A percentile compares a stretch with the other conserved stretches of the same genome.
Evolutionary conservation across 441 rosid genomes (phyloP).

Genomic region (Pelargonium cotyledonis): DNA sequence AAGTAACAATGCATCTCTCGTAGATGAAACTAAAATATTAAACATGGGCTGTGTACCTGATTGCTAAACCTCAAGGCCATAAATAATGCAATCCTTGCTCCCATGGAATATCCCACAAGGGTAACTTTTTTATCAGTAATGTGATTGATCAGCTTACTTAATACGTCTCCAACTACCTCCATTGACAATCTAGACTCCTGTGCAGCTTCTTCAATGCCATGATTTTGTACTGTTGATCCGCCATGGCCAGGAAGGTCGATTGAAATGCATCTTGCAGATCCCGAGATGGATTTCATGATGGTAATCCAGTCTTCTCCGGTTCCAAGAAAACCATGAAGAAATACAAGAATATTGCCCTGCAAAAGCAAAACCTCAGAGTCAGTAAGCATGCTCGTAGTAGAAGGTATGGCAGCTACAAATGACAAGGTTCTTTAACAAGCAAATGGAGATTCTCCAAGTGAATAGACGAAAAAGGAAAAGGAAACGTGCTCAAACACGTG

Average conservation of each 20-base stretch:
- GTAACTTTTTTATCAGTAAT: slow-evolving; percentile 53
- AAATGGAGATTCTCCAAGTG: not conserved
- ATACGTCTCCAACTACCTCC: slow-evolving; percentile 40
- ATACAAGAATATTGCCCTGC: slow-evolving; percentile 55
- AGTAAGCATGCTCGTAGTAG: not conserved
- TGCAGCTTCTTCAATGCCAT: slow-evolving; percentile 22
- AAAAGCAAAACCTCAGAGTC: slow-evolving; percentile 10
- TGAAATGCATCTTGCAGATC: slow-evolving; percentile 76
- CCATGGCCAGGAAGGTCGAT: slow-evolving; percentile 94
- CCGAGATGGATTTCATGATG: slow-evolving; percentile 70
- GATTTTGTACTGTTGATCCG: slow-evolving; percentile 40
- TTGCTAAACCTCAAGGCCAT: slow-evolving; percentile 58
- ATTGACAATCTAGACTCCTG: slow-evolving; percentile 44
- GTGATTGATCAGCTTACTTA: slow-evolving; percentile 42
- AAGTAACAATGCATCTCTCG: not conserved
- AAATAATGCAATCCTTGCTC: slow-evolving; percentile 79
- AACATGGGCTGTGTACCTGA: slow-evolving; percentile 38
- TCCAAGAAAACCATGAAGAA: slow-evolving; percentile 95
- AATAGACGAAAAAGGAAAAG: not conserved
- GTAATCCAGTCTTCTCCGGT: slow-evolving; percentile 86
- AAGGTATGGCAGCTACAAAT: not conserved
- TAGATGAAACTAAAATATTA: slow-evolving; percentile 9
- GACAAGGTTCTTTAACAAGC: slow-evolving; percentile 8
- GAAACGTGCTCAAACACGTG: too few species aligned
- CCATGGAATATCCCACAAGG: slow-evolving; percentile 92